Evolutionary conservation across 2,329 filamentous ascomycete genomes (phyloP).

Genomic region (Hortaea werneckii): DNA sequence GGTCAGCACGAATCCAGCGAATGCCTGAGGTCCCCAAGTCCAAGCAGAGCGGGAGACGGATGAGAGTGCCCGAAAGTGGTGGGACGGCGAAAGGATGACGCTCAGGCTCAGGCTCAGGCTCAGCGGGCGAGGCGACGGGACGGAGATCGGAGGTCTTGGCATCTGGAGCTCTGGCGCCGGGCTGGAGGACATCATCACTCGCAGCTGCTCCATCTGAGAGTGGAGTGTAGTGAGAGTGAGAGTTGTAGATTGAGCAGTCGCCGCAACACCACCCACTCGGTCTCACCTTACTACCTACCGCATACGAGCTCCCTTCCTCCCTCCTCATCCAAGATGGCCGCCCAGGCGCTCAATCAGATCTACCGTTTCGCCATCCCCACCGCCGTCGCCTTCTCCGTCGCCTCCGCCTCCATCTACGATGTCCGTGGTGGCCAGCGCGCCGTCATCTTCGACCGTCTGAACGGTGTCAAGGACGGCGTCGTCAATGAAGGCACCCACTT

Average conservation of each 20-base stretch:
- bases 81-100: too few species aligned
- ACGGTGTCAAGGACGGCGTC: constrained; percentile 85
- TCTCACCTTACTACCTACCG: background rate
- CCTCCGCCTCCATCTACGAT: constrained; percentile 83
- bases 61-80: too few species aligned
- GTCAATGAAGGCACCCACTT: constrained; percentile 97
- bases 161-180: background rate
- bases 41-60: too few species aligned
- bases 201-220: too few species aligned
- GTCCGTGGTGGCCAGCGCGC: constrained; percentile 89
- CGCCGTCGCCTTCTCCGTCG: constrained; percentile 55
- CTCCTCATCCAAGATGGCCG: constrained; percentile 21
- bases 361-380: constrained; percentile 65
- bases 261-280: background rate
- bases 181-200: background rate
- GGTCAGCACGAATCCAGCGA: too few species aligned
- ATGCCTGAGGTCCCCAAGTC: too few species aligned
- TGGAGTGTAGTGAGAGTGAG: too few species aligned
- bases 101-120: too few species aligned
- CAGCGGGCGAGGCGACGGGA: too few species aligned
- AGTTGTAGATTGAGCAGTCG: too few species aligned
- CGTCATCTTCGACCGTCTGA: constrained; percentile 92
- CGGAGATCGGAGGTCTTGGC: background rate
- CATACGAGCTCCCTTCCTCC: too few species aligned
- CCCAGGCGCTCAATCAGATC: constrained; percentile 48